Percentiles rank a stretch among this genome's conserved stretches.
These are phyloP conservation scores for Cinnamomum micranthum DNA, from an alignment of 164 flowering plant genomes.

Conservation along the genomic window DNA sequence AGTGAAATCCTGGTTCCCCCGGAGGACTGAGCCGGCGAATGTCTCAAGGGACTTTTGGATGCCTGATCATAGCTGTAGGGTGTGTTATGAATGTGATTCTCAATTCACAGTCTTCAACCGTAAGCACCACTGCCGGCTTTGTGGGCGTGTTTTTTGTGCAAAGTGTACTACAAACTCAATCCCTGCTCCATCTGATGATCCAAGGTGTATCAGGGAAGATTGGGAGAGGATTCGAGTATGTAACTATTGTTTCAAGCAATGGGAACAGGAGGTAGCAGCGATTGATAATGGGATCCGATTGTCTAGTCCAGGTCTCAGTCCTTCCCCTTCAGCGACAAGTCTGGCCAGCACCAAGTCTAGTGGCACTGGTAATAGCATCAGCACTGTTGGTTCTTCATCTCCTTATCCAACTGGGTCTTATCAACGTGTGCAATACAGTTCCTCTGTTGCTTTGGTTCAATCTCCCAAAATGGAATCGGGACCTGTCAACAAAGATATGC, in stretches of 20 bases:
- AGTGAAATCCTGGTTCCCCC: slow-evolving; percentile 74
- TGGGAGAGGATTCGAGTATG: slow-evolving; percentile 80
- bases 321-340: slow-evolving; percentile 71
- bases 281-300: slow-evolving; percentile 41
- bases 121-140: slow-evolving; percentile 87
- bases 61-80: slow-evolving; percentile 95
- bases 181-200: slow-evolving; percentile 48
- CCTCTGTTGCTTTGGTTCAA: slow-evolving; percentile 39
- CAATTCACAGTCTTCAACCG: slow-evolving; percentile 83
- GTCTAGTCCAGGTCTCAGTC: slow-evolving; percentile 38
- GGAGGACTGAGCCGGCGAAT: slow-evolving; percentile 65
- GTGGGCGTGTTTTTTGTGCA: slow-evolving; percentile 89
- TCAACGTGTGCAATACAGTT: slow-evolving; percentile 36
- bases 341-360: slow-evolving; percentile 63
- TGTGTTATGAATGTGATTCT: slow-evolving; percentile 91
- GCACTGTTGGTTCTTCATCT: slow-evolving; percentile 46
- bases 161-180: slow-evolving; percentile 83
- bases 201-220: slow-evolving; percentile 39
- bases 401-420: slow-evolving; percentile 48
- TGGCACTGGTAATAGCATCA: slow-evolving; percentile 48
- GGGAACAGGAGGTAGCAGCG: slow-evolving; percentile 45
- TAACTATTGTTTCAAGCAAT: slow-evolving; percentile 79
- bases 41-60: slow-evolving; percentile 96
- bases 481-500: slow-evolving; percentile 32
- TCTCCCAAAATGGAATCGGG: slow-evolving; percentile 35